Evolutionary conservation across 345 rosid species (phyloP), one percentile per base, ranked within the genome.

Genomic region (Toxicodendron radicans): DNA sequence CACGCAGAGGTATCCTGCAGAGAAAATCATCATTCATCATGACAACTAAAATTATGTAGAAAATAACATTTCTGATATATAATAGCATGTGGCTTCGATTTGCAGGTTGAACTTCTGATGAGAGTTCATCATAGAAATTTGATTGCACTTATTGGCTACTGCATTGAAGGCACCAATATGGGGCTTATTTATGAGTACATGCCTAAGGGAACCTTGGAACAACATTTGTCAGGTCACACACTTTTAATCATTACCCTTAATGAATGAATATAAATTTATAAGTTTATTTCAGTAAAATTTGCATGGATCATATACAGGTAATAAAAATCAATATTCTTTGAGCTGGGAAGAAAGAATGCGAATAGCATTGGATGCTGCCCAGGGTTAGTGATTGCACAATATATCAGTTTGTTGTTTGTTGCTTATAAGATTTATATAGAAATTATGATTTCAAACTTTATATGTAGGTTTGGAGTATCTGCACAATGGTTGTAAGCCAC

Each of bases 121-220:
- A 85, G 83, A 79, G 90, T 86, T 74, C 90, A 91, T 61, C 97
- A 89, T 41, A 83, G 71, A 71, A 86, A 89, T 43, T 75, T 91
- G 70, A 81, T 81, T 0, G 32, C 76, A 10, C 84, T 88, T 9
- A 58, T 85, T 43, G 86, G 91, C 0, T 83, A 83, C 10, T 87
- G 86, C 3, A 76, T 73, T 16, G 87, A 82, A 5, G 58, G 46
- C n/a, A 27, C 45, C 8, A 75, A 75, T 41, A 33, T 79, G 56
- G 84, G 68, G 10, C 60, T 82, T 17, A 61, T 85, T 35, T 83
- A 82, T 58, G 86, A 79, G 74, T 80, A 70, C 76, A 80, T 85
- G 88, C 74, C 68, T 0, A 46, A 58, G 13, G 87, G 87, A 56
- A 75, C 75, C 66, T 27, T 82, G 21, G 69, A 46, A 24, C 51